Conservation (phyloP, 2,329 filamentous ascomycete species). For the Endoconidiophora laricicola region DNA sequence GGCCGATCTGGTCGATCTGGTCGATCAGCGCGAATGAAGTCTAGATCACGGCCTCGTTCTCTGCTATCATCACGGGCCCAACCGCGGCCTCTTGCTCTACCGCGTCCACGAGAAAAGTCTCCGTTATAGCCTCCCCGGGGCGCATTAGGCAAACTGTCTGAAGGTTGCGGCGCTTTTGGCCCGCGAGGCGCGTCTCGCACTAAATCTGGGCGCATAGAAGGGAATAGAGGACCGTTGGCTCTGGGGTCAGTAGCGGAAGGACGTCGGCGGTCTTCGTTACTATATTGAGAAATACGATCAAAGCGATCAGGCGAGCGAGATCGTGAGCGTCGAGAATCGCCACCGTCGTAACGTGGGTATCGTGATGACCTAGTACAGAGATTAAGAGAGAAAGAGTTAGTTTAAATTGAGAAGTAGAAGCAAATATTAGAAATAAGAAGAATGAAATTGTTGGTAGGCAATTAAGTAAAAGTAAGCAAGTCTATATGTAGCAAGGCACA, state of each 20-base stretch:
- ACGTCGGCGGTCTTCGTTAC: conserved; percentile 49
- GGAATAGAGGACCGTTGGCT: conserved; percentile 41
- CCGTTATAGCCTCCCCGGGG: conserved; percentile 49
- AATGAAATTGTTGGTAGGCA: not conserved
- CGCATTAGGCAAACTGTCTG: conserved; percentile 52
- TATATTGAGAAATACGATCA: conserved; percentile 35
- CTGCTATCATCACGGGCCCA: conserved; percentile 46
- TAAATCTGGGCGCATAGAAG: conserved; percentile 38
- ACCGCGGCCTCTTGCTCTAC: conserved; percentile 40
- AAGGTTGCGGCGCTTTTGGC: conserved; percentile 46
- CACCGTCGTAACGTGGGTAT: conserved; percentile 42
- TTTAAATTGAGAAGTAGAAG: not conserved
- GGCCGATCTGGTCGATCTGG: conserved; percentile 31
- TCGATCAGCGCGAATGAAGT: conserved; percentile 23
- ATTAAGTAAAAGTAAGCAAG: not conserved
- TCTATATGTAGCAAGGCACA: not conserved
- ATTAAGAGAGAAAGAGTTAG: not conserved
- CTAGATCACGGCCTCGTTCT: conserved; percentile 40
- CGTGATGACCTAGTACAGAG: conserved; percentile 28
- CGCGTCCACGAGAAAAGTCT: conserved; percentile 39
- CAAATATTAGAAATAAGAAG: not conserved
- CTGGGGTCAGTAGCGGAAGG: conserved; percentile 32
- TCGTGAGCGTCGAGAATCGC: conserved; percentile 41
- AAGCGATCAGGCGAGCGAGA: conserved; percentile 54
- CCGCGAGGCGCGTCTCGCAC: conserved; percentile 56